Conservation (phyloP, 768 basidiomycete genomes). For the Multifurca ochricompacta region DNA sequence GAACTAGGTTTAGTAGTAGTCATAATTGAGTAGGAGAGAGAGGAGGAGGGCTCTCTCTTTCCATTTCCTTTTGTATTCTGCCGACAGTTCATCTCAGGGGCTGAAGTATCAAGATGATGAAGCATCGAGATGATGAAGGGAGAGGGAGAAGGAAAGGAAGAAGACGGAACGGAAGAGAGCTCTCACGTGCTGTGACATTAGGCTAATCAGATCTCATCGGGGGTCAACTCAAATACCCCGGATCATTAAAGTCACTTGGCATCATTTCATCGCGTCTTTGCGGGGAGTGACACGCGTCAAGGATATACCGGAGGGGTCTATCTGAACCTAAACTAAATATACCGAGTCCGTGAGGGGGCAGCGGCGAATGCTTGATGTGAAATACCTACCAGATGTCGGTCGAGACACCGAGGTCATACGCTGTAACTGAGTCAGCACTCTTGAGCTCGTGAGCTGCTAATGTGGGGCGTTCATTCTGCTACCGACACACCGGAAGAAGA, state of each 20-base stretch:
- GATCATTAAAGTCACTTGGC: too few species aligned
- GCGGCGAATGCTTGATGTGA: slow-evolving; percentile 41
- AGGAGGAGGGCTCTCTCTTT: not conserved
- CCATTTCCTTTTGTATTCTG: too few species aligned
- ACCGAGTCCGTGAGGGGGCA: slow-evolving; percentile 42
- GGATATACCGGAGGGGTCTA: too few species aligned
- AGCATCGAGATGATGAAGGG: too few species aligned
- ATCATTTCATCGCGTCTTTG: slow-evolving; percentile 29
- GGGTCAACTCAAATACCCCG: too few species aligned
- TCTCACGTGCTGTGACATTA: too few species aligned
- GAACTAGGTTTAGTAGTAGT: not conserved
- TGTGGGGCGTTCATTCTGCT: too few species aligned
- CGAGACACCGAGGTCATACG: slow-evolving; percentile 38
- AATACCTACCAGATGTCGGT: slow-evolving; percentile 48
- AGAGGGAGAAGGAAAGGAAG: too few species aligned
- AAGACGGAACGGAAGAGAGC: too few species aligned
- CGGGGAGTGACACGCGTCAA: slow-evolving; percentile 46
- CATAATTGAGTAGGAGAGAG: not conserved
- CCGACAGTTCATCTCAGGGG: not conserved
- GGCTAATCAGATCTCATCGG: too few species aligned
- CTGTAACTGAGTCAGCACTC: slow-evolving; percentile 28
- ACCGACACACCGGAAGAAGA: slow-evolving; percentile 51
- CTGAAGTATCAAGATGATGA: slow-evolving; percentile 26
- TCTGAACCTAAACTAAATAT: slow-evolving; percentile 37
- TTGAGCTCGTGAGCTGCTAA: not conserved